phyloP scores from a whole-genome alignment of 2,329 filamentous ascomycete genomes.

The Colletotrichum eleusines region DNA sequence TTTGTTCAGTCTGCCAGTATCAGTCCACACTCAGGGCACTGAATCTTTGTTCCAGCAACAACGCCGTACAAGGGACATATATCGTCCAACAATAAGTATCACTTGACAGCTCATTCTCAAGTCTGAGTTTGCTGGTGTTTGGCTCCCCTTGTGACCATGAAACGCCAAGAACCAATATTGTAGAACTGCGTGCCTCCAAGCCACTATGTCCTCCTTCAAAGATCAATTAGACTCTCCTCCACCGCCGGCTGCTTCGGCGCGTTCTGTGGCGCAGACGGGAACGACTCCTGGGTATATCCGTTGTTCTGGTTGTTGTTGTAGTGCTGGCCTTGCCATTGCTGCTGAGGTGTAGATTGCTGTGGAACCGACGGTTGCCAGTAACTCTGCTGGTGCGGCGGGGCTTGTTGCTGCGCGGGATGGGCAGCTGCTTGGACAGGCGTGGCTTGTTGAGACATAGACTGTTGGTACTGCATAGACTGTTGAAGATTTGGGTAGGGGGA shows the following conservation, averaged over 20 bases:
- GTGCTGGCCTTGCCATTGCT: slow-evolving; percentile 46
- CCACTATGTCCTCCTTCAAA: slow-evolving; percentile 57
- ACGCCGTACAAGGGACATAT: neutral
- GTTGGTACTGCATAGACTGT: slow-evolving; percentile 59
- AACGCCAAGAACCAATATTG: slow-evolving; percentile 34
- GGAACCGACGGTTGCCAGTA: slow-evolving; percentile 54
- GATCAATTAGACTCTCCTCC: slow-evolving; percentile 85
- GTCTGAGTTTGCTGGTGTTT: slow-evolving; percentile 25
- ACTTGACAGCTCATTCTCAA: slow-evolving; percentile 34
- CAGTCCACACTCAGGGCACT: neutral
- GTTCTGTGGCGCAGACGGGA: slow-evolving; percentile 75
- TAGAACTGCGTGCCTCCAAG: slow-evolving; percentile 26
- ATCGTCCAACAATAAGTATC: slow-evolving; percentile 18
- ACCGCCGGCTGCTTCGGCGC: slow-evolving; percentile 68
- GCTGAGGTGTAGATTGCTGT: slow-evolving; percentile 47
- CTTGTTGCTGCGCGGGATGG: slow-evolving; percentile 49
- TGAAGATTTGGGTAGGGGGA: slow-evolving; percentile 67
- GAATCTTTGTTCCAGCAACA: neutral
- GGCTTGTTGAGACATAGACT: slow-evolving; percentile 53
- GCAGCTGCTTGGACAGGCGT: slow-evolving; percentile 48
- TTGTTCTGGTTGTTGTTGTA: slow-evolving; percentile 46
- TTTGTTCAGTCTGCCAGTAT: neutral
- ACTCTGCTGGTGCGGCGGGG: slow-evolving; percentile 44
- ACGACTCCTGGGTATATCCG: slow-evolving; percentile 70
- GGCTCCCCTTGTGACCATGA: slow-evolving; percentile 25